A percentile compares a stretch with the other conserved stretches of the same genome.
Evolutionary conservation across 257 asterid species (phyloP).

Genomic region (Asclepias syriaca): DNA sequence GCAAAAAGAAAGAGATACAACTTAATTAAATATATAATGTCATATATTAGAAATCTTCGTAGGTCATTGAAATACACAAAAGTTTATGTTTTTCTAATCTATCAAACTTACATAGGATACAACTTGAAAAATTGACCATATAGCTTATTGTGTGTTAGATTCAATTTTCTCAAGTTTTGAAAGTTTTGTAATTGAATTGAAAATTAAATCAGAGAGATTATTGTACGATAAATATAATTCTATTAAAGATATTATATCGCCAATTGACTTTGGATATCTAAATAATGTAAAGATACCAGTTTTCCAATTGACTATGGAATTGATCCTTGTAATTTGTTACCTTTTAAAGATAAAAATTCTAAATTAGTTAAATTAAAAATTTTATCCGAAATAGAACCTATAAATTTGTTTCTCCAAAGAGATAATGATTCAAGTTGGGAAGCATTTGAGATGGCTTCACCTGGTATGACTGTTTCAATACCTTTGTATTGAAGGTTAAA

Average conservation of each 20-base stretch:
- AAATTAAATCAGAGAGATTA: not conserved
- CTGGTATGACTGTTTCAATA: not conserved
- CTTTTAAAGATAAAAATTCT: not conserved
- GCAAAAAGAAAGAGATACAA: too few species aligned
- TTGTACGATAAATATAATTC: not conserved
- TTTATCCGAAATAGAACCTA: conserved; percentile 22
- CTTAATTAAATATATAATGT: too few species aligned
- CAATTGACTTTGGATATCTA: not conserved
- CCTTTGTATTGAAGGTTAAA: not conserved
- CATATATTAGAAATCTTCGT: too few species aligned
- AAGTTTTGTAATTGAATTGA: not conserved
- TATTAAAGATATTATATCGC: not conserved
- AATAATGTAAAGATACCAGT: too few species aligned
- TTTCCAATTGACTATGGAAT: not conserved
- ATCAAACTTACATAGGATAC: too few species aligned
- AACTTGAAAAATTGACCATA: too few species aligned
- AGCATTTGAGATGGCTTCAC: not conserved
- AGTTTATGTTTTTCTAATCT: too few species aligned
- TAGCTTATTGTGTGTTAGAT: too few species aligned
- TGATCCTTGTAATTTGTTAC: not conserved
- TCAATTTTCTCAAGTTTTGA: too few species aligned
- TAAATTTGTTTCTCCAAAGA: conserved; percentile 6
- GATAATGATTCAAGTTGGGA: accelerated
- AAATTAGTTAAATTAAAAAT: conserved; percentile 2
- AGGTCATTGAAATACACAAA: too few species aligned